Percentiles rank a stretch among this genome's conserved stretches.
Evolutionary conservation across 225 moss, liverwort and hornwort genomes (phyloP).

Genomic region (Marchantia polymorpha): DNA sequence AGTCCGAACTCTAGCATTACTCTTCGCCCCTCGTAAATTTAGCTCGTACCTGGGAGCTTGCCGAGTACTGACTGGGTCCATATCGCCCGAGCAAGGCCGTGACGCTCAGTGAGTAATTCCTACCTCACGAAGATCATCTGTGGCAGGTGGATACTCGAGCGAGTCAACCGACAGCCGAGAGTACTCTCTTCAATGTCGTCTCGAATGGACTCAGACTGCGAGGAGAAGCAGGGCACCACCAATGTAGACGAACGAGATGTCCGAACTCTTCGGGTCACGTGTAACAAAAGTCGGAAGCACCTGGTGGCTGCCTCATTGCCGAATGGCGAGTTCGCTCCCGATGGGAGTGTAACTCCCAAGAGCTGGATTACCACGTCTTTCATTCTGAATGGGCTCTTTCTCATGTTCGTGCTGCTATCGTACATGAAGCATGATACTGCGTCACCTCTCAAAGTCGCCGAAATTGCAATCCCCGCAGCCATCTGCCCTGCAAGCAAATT

Average conservation of each 20-base stretch:
- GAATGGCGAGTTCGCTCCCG: slow-evolving; percentile 19
- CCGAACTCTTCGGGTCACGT: slow-evolving; percentile 31
- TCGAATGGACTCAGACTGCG: background rate
- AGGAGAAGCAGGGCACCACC: background rate
- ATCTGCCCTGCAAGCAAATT: slow-evolving; percentile 5
- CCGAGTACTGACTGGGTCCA: background rate
- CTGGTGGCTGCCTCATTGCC: slow-evolving; percentile 51
- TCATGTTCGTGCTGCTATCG: slow-evolving; percentile 32
- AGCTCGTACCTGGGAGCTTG: background rate
- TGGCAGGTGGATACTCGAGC: background rate
- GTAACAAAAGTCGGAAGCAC: slow-evolving; percentile 45
- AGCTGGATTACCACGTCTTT: slow-evolving; percentile 56
- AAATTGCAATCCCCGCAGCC: background rate
- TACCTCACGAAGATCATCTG: background rate
- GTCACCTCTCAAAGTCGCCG: background rate
- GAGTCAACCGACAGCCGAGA: background rate
- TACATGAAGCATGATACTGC: background rate
- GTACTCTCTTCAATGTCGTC: background rate
- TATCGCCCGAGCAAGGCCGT: background rate
- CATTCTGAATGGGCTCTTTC: slow-evolving; percentile 49
- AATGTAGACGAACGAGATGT: background rate
- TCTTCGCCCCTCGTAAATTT: background rate
- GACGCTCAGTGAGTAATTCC: background rate
- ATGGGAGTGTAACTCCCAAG: slow-evolving; percentile 12
- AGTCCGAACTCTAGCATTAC: background rate